Percentiles rank a stretch among this genome's conserved stretches.
Conservation (phyloP, 1,139 yeast genomes). For the Suhomyces yuchorum region DNA sequence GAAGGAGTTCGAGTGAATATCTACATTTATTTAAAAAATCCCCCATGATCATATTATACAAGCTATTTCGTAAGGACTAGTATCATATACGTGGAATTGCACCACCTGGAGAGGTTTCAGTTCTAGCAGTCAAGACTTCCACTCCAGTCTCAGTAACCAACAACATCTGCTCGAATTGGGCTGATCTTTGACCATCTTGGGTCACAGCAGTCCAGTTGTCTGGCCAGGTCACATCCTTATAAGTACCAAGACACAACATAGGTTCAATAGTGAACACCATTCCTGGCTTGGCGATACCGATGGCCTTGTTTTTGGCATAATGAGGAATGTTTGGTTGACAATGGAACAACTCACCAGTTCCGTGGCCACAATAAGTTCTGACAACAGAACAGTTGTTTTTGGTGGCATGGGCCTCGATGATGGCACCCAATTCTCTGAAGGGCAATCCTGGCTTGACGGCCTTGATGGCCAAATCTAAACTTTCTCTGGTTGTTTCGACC, state of each 20-base stretch:
- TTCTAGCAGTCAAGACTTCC: slow-evolving; percentile 86
- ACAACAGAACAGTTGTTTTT: slow-evolving; percentile 84
- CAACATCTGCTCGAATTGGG: slow-evolving; percentile 94
- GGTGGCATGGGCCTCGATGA: slow-evolving; percentile 85
- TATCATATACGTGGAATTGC: slow-evolving; percentile 55
- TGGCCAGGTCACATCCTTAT: slow-evolving; percentile 88
- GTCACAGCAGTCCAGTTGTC: slow-evolving; percentile 97
- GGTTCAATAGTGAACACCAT: slow-evolving; percentile 98
- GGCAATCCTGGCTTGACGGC: slow-evolving; percentile 90
- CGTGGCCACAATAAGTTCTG: slow-evolving; percentile 92
- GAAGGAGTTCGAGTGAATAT: slow-evolving; percentile 13
- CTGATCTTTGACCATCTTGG: slow-evolving; percentile 82
- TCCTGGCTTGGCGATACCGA: slow-evolving; percentile 94
- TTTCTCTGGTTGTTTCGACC: slow-evolving; percentile 93
- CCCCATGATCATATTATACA: background rate
- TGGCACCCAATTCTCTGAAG: slow-evolving; percentile 83
- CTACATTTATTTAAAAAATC: too few species aligned
- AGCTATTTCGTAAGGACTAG: slow-evolving; percentile 20
- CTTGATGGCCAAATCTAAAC: slow-evolving; percentile 79
- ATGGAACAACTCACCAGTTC: slow-evolving; percentile 85
- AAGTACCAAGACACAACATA: slow-evolving; percentile 89
- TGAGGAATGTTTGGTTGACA: slow-evolving; percentile 94
- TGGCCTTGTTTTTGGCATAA: slow-evolving; percentile 88
- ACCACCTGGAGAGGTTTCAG: slow-evolving; percentile 84
- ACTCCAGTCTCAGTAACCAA: slow-evolving; percentile 92